phyloP scores from a whole-genome alignment of 1,284 basidiomycete species.

The Mycena citricolor region DNA sequence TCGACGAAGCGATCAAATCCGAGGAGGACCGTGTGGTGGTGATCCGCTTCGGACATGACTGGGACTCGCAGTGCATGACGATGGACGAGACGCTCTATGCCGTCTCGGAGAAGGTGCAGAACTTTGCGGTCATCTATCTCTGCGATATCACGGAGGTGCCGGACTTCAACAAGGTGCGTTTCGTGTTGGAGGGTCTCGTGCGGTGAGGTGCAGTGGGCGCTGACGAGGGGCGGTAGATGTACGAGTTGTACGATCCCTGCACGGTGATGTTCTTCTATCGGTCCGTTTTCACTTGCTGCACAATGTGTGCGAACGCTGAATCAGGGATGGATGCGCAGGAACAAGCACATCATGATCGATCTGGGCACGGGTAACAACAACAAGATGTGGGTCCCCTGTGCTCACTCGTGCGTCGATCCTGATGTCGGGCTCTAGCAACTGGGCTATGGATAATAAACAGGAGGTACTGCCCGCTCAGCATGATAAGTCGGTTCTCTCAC shows the following conservation, averaged over 20 bases:
- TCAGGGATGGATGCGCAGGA: constrained; percentile 51
- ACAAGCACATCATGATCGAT: constrained; percentile 99
- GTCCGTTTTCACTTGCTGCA: constrained; percentile 43
- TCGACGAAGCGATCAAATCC: constrained; percentile 96
- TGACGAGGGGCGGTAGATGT: constrained; percentile 62
- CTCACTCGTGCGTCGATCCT: constrained; percentile 5
- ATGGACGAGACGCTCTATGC: constrained; percentile 98
- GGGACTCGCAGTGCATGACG: constrained; percentile 91
- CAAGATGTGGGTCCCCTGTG: constrained; percentile 78
- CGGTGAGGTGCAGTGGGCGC: constrained; percentile 37
- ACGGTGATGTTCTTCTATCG: constrained; percentile 99
- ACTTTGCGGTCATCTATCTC: constrained; percentile 96
- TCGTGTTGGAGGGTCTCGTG: not conserved
- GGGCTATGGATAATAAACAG: constrained; percentile 97
- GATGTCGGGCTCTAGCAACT: constrained; percentile 62
- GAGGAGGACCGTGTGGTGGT: constrained; percentile 97
- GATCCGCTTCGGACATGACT: constrained; percentile 84
- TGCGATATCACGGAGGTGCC: constrained; percentile 97
- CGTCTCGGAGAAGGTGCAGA: constrained; percentile 95
- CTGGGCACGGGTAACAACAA: constrained; percentile 99
- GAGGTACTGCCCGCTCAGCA: constrained; percentile 55
- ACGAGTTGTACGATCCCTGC: constrained; percentile 91
- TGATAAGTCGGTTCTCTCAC: not conserved
- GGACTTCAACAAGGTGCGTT: constrained; percentile 94
- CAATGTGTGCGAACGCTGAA: constrained; percentile 2